Base-by-base conservation (phyloP, 805 yeast species). In the Isabelozyma rhagii region DNA sequence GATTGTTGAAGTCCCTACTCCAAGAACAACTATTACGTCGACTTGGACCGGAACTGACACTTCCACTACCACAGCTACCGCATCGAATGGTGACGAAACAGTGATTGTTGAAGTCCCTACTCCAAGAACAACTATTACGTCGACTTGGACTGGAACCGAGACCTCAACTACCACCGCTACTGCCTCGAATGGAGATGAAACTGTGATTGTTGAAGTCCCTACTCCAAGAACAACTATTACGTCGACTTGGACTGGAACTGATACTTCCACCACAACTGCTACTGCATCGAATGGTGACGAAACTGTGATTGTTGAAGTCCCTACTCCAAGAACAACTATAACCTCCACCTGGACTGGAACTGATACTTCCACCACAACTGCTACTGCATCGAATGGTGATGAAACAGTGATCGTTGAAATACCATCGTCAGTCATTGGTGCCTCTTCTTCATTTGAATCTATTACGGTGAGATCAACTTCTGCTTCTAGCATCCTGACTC, bases 331-430 rank as follows among this genome's bases (percentile, higher is more conserved):
- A 21, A 21, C 25, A 1, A 21, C 25, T 4, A 21, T 21, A 21
- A 21, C 25, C 6, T 21, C 36, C 8, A 31, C 46, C 9, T 53
- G 55, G 56, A 47, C 56, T 27, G 55, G 55, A 8, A 36, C 51
- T 5, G 28, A 39, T 5, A 41, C 53, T n/a, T 45, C 50, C 2
- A 53, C 53, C 13, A 15, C 45, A 9, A 28, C 47, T 3, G 46
- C 46, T 8, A 43, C 39, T 2, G 39, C 45, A 4, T 31, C 38
- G 3, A 50, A 50, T 7, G 50, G 50, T 18, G 43, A 18, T 11
- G 46, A 44, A n/a, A 47, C 53, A 5, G 43, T 47, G 8, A 31
- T 50, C 9, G 39, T 51, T 15, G 49, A 52, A 18, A 31, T 50
- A 11, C 54, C 51, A 15, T 15, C 17, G 17, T 15, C 17, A 15